Evolutionary conservation across 176 grass and related monocot genomes (phyloP).

Genomic region (Coix lacrymajobi): DNA sequence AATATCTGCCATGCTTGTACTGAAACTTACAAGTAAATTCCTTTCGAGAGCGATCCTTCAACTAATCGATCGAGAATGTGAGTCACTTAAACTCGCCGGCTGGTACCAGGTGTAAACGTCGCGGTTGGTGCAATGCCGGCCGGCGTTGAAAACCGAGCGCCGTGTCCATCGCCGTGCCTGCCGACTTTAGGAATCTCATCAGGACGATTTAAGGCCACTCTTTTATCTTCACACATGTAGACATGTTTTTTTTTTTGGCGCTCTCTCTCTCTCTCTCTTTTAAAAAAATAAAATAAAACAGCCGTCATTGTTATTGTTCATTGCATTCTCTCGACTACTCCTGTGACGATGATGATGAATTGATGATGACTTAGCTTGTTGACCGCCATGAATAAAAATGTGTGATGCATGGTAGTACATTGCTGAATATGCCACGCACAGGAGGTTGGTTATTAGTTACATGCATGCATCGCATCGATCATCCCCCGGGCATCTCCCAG

Average conservation of each 20-base stretch:
- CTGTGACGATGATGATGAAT: background rate
- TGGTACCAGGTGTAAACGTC: background rate
- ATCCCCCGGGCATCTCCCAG: background rate
- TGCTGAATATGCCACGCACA: background rate
- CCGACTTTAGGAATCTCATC: background rate
- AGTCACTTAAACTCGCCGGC: background rate
- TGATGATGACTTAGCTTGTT: no score
- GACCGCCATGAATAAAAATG: background rate
- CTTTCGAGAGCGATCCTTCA: background rate
- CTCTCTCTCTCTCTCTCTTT: background rate
- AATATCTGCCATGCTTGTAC: background rate
- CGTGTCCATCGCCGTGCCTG: background rate
- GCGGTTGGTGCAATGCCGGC: slow-evolving; percentile 1
- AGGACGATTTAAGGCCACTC: background rate
- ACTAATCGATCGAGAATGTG: background rate
- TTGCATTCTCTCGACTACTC: background rate
- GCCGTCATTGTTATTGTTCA: background rate
- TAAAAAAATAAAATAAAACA: background rate
- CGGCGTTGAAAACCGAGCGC: background rate
- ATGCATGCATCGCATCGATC: background rate
- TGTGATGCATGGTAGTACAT: background rate
- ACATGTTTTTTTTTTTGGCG: background rate
- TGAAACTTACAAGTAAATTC: background rate
- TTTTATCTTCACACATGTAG: no score
- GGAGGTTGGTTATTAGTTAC: background rate